Conservation (phyloP, 2,329 filamentous ascomycete species). For the Aspergillus bombycis region DNA sequence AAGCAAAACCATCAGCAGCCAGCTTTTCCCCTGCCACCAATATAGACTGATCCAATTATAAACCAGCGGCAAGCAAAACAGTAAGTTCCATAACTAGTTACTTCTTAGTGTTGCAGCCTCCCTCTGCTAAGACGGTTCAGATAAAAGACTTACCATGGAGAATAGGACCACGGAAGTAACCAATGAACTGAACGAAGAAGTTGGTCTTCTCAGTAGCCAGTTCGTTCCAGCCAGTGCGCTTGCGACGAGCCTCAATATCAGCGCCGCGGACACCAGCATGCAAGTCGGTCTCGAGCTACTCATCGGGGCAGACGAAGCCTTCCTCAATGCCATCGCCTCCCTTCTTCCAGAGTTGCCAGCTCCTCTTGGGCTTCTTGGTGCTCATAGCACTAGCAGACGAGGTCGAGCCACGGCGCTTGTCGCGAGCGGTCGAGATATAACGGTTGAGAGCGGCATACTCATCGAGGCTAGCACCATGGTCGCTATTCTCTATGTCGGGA, state of each 20-base stretch:
- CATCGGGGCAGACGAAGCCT: constrained; percentile 59
- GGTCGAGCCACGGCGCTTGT: constrained; percentile 56
- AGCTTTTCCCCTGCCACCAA: no score
- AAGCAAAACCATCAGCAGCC: no score
- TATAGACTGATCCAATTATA: no score
- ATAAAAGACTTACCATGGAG: constrained; percentile 81
- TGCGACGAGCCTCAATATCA: constrained; percentile 67
- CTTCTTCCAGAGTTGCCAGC: constrained; percentile 60
- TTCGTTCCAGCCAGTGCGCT: constrained; percentile 71
- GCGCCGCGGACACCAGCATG: constrained; percentile 61
- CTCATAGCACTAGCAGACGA: constrained; percentile 48
- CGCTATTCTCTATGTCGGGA: constrained; percentile 47
- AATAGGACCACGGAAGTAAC: constrained; percentile 76
- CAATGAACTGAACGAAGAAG: constrained; percentile 72
- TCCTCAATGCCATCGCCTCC: constrained; percentile 30
- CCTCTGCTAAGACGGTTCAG: no score
- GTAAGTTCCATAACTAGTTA: no score
- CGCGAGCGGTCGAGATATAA: constrained; percentile 69
- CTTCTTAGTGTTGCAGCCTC: no score
- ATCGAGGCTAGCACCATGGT: constrained; percentile 47
- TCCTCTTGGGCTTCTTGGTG: constrained; percentile 52
- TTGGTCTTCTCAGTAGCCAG: constrained; percentile 75
- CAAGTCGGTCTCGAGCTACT: constrained; percentile 71
- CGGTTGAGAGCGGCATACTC: constrained; percentile 69
- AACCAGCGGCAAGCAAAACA: no score